Conservation (phyloP, 768 basidiomycete species). For the Kockovaella imperatae region DNA sequence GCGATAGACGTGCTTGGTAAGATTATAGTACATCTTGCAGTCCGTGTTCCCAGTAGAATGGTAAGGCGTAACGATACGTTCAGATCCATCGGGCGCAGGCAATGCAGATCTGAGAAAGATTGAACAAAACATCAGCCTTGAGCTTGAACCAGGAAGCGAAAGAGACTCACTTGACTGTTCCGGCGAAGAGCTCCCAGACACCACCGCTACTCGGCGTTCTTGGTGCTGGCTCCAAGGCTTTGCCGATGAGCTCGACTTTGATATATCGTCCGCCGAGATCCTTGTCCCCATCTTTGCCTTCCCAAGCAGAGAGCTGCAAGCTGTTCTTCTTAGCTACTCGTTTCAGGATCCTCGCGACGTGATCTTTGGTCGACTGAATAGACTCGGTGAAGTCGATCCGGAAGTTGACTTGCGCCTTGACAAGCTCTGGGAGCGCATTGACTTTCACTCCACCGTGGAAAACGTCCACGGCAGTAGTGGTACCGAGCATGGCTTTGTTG, state of each 20-base stretch:
- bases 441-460: constrained; percentile 41
- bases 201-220: constrained; percentile 29
- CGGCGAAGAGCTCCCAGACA: constrained; percentile 40
- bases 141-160: neutral
- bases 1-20: constrained; percentile 38
- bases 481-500: constrained; percentile 27
- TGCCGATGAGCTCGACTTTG: constrained; percentile 28
- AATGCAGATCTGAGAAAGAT: constrained; percentile 19
- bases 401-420: constrained; percentile 35
- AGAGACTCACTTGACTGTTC: constrained; percentile 36
- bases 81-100: constrained; percentile 27
- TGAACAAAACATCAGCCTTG: neutral
- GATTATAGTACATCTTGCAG: constrained; percentile 41
- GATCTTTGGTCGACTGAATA: constrained; percentile 24
- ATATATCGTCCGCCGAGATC: constrained; percentile 19
- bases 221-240: constrained; percentile 36
- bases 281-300: constrained; percentile 6
- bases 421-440: constrained; percentile 37
- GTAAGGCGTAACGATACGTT: constrained; percentile 33
- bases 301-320: constrained; percentile 17
- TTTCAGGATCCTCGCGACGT: constrained; percentile 17
- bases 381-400: constrained; percentile 39
- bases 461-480: constrained; percentile 41
- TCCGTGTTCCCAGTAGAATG: constrained; percentile 38
- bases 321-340: constrained; percentile 24